phyloP scores from a whole-genome alignment of 2,329 filamentous ascomycete genomes.

The Rhynchosporium agropyri region DNA sequence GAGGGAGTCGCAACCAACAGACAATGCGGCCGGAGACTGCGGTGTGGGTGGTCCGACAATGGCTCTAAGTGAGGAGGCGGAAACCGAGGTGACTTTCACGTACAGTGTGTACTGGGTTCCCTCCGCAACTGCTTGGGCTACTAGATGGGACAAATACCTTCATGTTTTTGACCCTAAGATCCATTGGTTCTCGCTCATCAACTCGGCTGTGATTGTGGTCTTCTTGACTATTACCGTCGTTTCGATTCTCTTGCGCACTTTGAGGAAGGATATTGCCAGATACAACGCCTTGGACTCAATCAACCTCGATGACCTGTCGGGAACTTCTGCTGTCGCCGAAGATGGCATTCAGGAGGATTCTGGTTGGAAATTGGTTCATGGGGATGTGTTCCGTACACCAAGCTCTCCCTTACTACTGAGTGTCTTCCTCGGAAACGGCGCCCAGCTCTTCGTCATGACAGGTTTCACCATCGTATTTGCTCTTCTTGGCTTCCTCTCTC shows the following conservation, averaged over 20 bases:
- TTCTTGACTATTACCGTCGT: slow-evolving; percentile 89
- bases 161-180: slow-evolving; percentile 98
- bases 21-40: slow-evolving; percentile 57
- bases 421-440: slow-evolving; percentile 87
- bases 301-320: slow-evolving; percentile 84
- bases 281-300: slow-evolving; percentile 95
- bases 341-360: slow-evolving; percentile 97
- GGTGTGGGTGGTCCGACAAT: slow-evolving; percentile 58
- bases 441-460: slow-evolving; percentile 97
- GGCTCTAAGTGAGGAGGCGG: slow-evolving; percentile 63
- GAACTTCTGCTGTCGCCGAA: slow-evolving; percentile 74
- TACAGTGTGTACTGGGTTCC: slow-evolving; percentile 91
- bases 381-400: slow-evolving; percentile 92
- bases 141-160: slow-evolving; percentile 97
- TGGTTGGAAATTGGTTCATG: slow-evolving; percentile 97
- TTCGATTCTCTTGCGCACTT: slow-evolving; percentile 84
- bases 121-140: slow-evolving; percentile 88
- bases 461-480: slow-evolving; percentile 93
- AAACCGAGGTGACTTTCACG: slow-evolving; percentile 77
- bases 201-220: slow-evolving; percentile 91
- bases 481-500: slow-evolving; percentile 90
- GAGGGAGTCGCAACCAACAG: slow-evolving; percentile 56
- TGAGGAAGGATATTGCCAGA: slow-evolving; percentile 92
- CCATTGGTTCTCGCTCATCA: slow-evolving; percentile 98
- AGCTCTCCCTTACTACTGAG: slow-evolving; percentile 81